phyloP scores from a whole-genome alignment of 140 eudicot genomes.

The Stevia rebaudiana region DNA sequence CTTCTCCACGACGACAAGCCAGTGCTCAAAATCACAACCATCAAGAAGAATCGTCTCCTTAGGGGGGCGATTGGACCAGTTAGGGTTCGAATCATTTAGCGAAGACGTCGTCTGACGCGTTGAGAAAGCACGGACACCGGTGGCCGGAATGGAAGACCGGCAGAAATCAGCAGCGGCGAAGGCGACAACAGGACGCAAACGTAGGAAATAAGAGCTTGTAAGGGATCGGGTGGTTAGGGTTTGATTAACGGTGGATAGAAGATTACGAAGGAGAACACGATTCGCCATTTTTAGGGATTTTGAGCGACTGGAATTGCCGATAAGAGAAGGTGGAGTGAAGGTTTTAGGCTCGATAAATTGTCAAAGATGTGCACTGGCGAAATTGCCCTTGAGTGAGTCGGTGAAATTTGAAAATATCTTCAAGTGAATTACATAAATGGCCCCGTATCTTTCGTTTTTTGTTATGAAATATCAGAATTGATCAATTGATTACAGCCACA shows the following conservation, averaged over 20 bases:
- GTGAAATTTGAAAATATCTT: no score
- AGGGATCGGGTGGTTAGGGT: slow-evolving; percentile 25
- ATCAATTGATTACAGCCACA: no score
- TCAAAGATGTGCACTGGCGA: no score
- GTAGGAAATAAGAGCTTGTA: slow-evolving; percentile 21
- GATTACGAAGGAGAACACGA: slow-evolving; percentile 40
- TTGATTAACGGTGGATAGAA: slow-evolving; percentile 27
- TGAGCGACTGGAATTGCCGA: background rate
- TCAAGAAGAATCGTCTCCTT: slow-evolving; percentile 89
- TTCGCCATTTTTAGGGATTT: slow-evolving; percentile 40
- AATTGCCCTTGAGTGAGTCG: no score
- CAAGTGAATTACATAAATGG: no score
- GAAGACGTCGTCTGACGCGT: slow-evolving; percentile 60
- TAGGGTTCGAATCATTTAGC: slow-evolving; percentile 74
- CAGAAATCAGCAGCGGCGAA: slow-evolving; percentile 25
- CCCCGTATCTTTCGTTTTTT: no score
- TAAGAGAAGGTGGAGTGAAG: no score
- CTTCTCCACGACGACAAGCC: slow-evolving; percentile 80
- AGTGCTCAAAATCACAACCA: slow-evolving; percentile 95
- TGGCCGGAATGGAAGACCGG: slow-evolving; percentile 25
- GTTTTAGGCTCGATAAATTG: no score
- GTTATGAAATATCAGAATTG: no score
- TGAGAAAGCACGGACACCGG: slow-evolving; percentile 39
- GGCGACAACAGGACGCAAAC: slow-evolving; percentile 47
- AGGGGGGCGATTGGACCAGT: slow-evolving; percentile 86